phyloP scores from a whole-genome alignment of 2,329 filamentous ascomycete genomes.

The Fonsecaea pedrosoi region DNA sequence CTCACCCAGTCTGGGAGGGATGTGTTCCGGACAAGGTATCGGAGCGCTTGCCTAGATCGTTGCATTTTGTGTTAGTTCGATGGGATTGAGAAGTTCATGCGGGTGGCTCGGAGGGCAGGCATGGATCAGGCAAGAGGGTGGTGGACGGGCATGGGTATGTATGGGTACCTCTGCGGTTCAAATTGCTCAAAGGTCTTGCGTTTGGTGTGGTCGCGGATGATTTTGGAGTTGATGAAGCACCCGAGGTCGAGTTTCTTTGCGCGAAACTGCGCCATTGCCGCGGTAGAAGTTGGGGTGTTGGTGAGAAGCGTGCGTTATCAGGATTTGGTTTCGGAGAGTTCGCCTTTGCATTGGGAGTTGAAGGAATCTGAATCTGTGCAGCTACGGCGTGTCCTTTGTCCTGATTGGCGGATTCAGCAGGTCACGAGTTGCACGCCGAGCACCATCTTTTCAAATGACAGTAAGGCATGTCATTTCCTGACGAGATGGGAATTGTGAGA shows the following conservation, averaged over 20 bases:
- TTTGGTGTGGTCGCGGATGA: conserved; percentile 95
- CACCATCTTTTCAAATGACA: not conserved
- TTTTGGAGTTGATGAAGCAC: conserved; percentile 83
- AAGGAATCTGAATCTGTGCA: conserved; percentile 1
- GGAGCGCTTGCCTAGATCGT: conserved; percentile 77
- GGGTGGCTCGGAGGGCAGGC: not conserved
- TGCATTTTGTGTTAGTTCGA: conserved; percentile 19
- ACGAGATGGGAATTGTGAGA: not conserved
- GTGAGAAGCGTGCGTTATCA: not conserved
- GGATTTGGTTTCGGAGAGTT: not conserved
- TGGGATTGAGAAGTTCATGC: not conserved
- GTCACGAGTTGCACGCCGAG: not conserved
- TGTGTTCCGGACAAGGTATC: conserved; percentile 93
- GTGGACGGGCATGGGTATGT: not conserved
- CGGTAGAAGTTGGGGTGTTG: conserved; percentile 41
- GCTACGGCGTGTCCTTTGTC: not conserved
- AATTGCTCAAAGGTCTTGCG: conserved; percentile 86
- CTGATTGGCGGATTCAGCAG: not conserved
- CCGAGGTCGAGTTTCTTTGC: conserved; percentile 88
- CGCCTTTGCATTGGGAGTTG: not conserved
- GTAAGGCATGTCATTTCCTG: not conserved
- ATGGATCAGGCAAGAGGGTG: not conserved
- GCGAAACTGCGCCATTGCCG: conserved; percentile 81
- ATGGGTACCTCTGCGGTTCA: conserved; percentile 82
- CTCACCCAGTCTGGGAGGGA: conserved; percentile 80